These are phyloP conservation scores for Nevesoporus exiguus DNA, from an alignment of 768 basidiomycete species.

Conservation along the genomic window DNA sequence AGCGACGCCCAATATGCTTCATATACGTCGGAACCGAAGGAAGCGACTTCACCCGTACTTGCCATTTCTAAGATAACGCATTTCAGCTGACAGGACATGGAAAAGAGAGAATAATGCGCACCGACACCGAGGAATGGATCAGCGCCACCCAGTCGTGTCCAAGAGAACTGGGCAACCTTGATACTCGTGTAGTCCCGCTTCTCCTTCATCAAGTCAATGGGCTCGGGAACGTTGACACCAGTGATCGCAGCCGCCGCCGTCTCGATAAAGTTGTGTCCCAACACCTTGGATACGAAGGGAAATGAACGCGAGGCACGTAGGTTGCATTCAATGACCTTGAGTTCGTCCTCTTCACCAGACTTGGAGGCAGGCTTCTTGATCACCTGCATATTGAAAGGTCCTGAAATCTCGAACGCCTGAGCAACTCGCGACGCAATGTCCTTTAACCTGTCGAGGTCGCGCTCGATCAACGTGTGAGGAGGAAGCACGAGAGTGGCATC, in stretches of 20 bases:
- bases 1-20: constrained; percentile 96
- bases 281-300: constrained; percentile 98
- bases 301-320: constrained; percentile 96
- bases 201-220: constrained; percentile 88
- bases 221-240: constrained; percentile 81
- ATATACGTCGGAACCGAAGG: constrained; percentile 89
- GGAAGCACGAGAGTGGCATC: constrained; percentile 98
- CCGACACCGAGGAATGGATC: constrained; percentile 96
- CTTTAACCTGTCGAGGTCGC: constrained; percentile 86
- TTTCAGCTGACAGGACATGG: not conserved
- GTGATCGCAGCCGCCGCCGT: constrained; percentile 87
- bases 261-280: constrained; percentile 97
- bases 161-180: constrained; percentile 98
- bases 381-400: constrained; percentile 99
- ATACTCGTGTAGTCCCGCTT: constrained; percentile 89
- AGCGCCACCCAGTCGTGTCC: constrained; percentile 93
- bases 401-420: constrained; percentile 91
- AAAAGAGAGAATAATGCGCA: constrained; percentile 37
- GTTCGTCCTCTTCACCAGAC: constrained; percentile 54
- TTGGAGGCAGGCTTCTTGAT: constrained; percentile 71
- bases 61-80: constrained; percentile 79
- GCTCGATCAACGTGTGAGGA: constrained; percentile 73
- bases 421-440: constrained; percentile 94
- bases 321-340: constrained; percentile 99
- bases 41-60: constrained; percentile 95